A percentile compares a stretch with the other conserved stretches of the same genome.
phyloP scores from a whole-genome alignment of 768 basidiomycete species.

The Psilocybe azurescens region DNA sequence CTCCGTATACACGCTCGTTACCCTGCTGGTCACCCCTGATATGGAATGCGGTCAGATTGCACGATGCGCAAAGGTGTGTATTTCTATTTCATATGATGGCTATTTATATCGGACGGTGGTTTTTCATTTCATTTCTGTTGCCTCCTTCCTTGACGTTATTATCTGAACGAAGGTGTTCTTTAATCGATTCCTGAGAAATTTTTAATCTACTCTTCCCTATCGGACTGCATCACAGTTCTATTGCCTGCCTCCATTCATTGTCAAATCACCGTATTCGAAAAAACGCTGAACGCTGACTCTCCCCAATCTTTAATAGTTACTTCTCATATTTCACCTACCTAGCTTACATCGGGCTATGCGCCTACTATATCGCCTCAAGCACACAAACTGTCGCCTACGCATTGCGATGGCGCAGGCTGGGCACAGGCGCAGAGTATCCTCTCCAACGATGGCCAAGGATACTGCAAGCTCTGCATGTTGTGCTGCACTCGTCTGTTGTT shows the following conservation, averaged over 20 bases:
- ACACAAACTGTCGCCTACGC: conserved; percentile 57
- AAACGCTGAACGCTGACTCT: neutral
- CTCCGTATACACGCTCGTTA: conserved; percentile 54
- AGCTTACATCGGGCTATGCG: conserved; percentile 62
- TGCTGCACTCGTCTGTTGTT: conserved; percentile 54
- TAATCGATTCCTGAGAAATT: too few relatives aligned
- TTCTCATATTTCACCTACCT: conserved; percentile 71
- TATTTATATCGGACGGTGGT: neutral
- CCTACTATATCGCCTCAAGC: conserved; percentile 66
- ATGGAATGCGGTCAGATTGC: conserved; percentile 33
- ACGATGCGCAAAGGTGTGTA: conserved; percentile 37
- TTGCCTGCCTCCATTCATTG: too few relatives aligned
- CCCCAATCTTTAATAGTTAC: conserved; percentile 43
- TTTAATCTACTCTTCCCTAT: too few relatives aligned
- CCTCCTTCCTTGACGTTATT: neutral
- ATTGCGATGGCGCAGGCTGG: conserved; percentile 20
- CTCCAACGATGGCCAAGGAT: conserved; percentile 63
- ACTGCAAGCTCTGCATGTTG: conserved; percentile 61
- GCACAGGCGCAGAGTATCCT: conserved; percentile 46
- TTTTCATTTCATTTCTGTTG: neutral
- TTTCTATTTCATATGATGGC: conserved; percentile 4
- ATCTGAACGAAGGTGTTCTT: neutral
- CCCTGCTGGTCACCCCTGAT: conserved; percentile 42
- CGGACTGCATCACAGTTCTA: too few relatives aligned
- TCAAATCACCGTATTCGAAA: too few relatives aligned